Base-by-base conservation (phyloP, 2,329 filamentous ascomycete species). In the Botrytis pseudocinerea region DNA sequence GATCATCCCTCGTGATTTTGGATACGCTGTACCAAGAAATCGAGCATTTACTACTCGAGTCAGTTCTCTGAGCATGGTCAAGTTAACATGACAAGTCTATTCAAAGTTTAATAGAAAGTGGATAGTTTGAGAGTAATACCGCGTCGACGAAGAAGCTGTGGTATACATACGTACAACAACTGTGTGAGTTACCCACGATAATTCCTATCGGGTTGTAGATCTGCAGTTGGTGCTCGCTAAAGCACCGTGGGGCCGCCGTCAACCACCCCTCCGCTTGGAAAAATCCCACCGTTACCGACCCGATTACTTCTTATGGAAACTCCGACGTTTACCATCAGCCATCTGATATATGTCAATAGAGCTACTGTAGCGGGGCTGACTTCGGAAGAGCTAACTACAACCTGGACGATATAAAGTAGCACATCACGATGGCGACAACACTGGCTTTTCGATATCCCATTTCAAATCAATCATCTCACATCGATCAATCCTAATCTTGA, bases 241-340 rank as follows among this genome's bases (percentile, higher is more conserved):
- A 28, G 40, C 40, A 57, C 7, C 51, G 40, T 42, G 61, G 61
- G 38, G n/a, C 61, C 61, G 61, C 38, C 18, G n/a, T 18, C 61
- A 42, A 63, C 38, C 35, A 65, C 28, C 46, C 42, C 62, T 46
- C 42, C 4, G 42, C 40, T 28, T 44, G 51, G n/a, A 57, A n/a
- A 44, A 64, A 44, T 51, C 46, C 65, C 54, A 69, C n/a, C 18
- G 38, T 32, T 57, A 32, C 48, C 65, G 65, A 69, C 35, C 48
- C 38, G 18, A 32, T 40, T 28, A 69, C 48, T 18, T 40, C n/a
- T 69, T 57, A 8, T 22, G 48, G 65, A 25, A 42, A 42, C 35
- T 57, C 65, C 65, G 65, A 28, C 10, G 20, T 12, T n/a, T 16
- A 25, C n/a, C n/a, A 20, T 28, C 35, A 66, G 44, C 44, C 63